These are phyloP conservation scores for Colletotrichum zoysiae DNA, from an alignment of 2,329 filamentous ascomycete species.

Conservation along the genomic window DNA sequence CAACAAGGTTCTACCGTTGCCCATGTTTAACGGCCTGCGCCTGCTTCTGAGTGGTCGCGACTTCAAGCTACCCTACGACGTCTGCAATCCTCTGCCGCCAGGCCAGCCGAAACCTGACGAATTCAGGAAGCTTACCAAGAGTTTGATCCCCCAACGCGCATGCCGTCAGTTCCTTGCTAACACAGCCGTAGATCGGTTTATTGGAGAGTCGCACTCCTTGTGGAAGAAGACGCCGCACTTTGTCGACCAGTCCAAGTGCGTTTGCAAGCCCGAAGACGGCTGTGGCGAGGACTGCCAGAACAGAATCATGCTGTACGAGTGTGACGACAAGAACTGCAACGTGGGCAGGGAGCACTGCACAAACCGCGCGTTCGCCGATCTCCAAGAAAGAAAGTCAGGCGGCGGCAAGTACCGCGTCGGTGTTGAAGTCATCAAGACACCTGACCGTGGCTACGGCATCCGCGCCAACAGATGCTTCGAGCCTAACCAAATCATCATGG, in stretches of 20 bases:
- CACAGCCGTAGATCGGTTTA: constrained; percentile 76
- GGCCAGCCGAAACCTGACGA: constrained; percentile 93
- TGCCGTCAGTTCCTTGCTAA: constrained; percentile 6
- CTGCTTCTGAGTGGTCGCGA: constrained; percentile 79
- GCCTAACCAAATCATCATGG: constrained; percentile 95
- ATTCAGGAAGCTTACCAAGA: constrained; percentile 92
- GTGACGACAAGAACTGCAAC: constrained; percentile 89
- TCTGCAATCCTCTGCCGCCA: constrained; percentile 87
- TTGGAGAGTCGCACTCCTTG: constrained; percentile 82
- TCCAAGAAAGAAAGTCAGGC: constrained; percentile 79
- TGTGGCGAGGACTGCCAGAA: constrained; percentile 95
- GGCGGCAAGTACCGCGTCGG: constrained; percentile 92
- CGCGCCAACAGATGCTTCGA: constrained; percentile 90
- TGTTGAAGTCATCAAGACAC: constrained; percentile 93
- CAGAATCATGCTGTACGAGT: constrained; percentile 97
- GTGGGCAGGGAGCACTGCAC: constrained; percentile 79
- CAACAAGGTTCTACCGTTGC: constrained; percentile 75
- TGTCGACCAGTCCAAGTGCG: constrained; percentile 81
- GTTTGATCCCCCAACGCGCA: constrained; percentile 63
- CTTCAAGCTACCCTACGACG: constrained; percentile 90
- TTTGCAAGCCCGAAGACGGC: constrained; percentile 81
- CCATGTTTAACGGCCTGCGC: constrained; percentile 82
- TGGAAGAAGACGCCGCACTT: constrained; percentile 85
- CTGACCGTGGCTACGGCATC: constrained; percentile 90
- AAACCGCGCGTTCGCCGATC: constrained; percentile 88